A percentile compares a stretch with the other conserved stretches of the same genome.
Conservation (phyloP, 1,284 basidiomycete species). For the Trichosporon coremiiforme region DNA sequence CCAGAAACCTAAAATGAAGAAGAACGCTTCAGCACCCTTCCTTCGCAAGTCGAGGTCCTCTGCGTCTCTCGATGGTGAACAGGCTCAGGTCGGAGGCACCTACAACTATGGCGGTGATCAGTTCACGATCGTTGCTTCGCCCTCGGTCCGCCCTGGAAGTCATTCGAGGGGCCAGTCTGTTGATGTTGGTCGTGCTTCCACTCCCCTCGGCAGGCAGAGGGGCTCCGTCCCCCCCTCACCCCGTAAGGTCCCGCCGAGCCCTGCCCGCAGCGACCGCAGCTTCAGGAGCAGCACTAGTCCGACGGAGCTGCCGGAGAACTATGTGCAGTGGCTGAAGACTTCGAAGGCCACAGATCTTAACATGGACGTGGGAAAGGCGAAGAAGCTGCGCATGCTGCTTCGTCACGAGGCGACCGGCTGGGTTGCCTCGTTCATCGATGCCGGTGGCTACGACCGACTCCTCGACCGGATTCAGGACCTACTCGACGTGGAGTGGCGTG, state of each 20-base stretch:
- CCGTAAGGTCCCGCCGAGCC: not conserved
- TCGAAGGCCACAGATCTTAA: conserved; percentile 48
- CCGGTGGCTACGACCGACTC: conserved; percentile 82
- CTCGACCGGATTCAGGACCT: conserved; percentile 87
- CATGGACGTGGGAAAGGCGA: conserved; percentile 54
- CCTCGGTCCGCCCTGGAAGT: conserved; percentile 13
- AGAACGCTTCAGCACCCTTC: conserved; percentile 46
- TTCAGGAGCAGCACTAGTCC: conserved; percentile 13
- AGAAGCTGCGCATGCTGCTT: conserved; percentile 64
- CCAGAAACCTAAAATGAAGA: conserved; percentile 39
- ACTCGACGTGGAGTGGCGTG: conserved; percentile 93
- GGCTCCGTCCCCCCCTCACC: conserved; percentile 20
- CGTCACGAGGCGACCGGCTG: conserved; percentile 84
- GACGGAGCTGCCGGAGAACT: conserved; percentile 44
- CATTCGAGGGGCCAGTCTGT: conserved; percentile 35
- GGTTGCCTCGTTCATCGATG: conserved; percentile 81
- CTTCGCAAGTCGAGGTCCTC: conserved; percentile 50
- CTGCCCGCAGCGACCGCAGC: conserved; percentile 8
- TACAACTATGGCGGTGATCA: conserved; percentile 40
- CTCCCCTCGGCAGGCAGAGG: conserved; percentile 16
- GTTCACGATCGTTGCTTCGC: conserved; percentile 49
- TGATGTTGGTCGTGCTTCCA: conserved; percentile 32
- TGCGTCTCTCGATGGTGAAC: conserved; percentile 31
- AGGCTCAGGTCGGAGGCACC: conserved; percentile 12
- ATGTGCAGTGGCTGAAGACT: conserved; percentile 42